Conservation (phyloP, 495 filamentous ascomycete species). For the Aspergillus avenaceus region DNA sequence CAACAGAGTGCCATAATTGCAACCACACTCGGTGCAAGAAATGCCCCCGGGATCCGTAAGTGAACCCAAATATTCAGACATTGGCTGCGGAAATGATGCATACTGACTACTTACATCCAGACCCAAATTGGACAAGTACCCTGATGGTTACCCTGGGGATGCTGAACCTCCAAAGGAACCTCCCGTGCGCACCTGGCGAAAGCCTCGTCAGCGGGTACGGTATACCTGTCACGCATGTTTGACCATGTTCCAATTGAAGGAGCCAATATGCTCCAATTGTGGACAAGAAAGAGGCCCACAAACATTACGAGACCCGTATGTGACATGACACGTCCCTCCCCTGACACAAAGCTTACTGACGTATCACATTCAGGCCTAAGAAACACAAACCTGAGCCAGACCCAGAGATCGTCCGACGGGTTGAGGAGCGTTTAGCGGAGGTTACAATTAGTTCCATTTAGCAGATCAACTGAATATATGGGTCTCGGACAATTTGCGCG, state of each 20-base stretch:
- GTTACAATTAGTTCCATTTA: constrained; percentile 29
- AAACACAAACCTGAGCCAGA: constrained; percentile 60
- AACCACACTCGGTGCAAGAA: constrained; percentile 73
- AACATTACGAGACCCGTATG: constrained; percentile 50
- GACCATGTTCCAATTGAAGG: constrained; percentile 45
- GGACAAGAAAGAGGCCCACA: constrained; percentile 49
- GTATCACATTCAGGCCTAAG: constrained; percentile 43
- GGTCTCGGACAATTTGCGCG: not conserved
- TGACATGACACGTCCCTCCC: constrained; percentile 4
- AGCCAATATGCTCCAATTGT: constrained; percentile 56
- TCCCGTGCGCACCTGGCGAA: constrained; percentile 36
- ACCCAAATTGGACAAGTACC: constrained; percentile 67
- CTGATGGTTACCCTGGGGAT: constrained; percentile 76
- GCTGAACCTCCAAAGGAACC: constrained; percentile 31
- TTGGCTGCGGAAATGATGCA: too few relatives aligned
- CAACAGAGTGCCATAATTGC: constrained; percentile 66
- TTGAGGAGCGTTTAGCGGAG: constrained; percentile 54
- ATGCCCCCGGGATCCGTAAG: constrained; percentile 81
- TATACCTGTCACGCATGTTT: constrained; percentile 65
- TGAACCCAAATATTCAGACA: constrained; percentile 11
- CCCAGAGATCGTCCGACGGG: constrained; percentile 56
- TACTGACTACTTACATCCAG: constrained; percentile 33
- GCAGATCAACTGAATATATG: not conserved
- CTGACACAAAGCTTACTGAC: constrained; percentile 13
- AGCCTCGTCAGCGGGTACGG: constrained; percentile 45